Conservation (phyloP, 352 stramenopile species). For the Chrysophaeum taylorii region DNA sequence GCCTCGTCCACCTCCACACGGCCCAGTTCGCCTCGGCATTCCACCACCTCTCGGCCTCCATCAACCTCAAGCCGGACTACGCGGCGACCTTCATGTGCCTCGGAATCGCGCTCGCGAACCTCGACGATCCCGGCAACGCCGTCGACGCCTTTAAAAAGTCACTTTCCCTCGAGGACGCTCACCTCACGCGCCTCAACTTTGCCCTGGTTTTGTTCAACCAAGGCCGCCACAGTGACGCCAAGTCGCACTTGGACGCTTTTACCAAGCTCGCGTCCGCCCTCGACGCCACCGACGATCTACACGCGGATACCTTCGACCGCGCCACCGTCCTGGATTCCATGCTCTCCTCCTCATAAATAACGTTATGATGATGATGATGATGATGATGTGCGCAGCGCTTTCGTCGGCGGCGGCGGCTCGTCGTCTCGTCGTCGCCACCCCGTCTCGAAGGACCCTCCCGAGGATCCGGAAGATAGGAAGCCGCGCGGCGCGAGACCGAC, state of each 20-base stretch:
- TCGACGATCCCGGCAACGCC: constrained; percentile 81
- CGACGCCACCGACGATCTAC: constrained; percentile 40
- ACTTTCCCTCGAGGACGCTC: constrained; percentile 54
- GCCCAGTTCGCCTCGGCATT: constrained; percentile 80
- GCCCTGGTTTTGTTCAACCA: constrained; percentile 73
- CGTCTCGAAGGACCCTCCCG: too few relatives aligned
- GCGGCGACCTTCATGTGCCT: constrained; percentile 81
- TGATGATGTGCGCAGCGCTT: too few relatives aligned
- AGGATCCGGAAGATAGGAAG: too few relatives aligned
- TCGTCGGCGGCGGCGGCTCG: too few relatives aligned
- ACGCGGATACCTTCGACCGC: too few relatives aligned
- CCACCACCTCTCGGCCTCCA: constrained; percentile 66
- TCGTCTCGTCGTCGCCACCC: too few relatives aligned
- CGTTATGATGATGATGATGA: too few relatives aligned
- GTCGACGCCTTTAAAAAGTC: constrained; percentile 79
- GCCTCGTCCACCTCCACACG: constrained; percentile 78
- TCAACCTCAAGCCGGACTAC: constrained; percentile 56
- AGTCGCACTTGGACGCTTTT: constrained; percentile 65
- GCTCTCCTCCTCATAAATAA: too few relatives aligned
- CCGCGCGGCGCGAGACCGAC: too few relatives aligned
- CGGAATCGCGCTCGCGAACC: constrained; percentile 64
- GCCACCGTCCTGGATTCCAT: too few relatives aligned
- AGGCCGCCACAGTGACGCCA: constrained; percentile 67
- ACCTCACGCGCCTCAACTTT: constrained; percentile 59
- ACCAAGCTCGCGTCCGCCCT: constrained; percentile 60